Evolutionary conservation across 495 filamentous ascomycete genomes (phyloP), one percentile per base, ranked within the genome.

Genomic region (Aspergillus mulundensis): DNA sequence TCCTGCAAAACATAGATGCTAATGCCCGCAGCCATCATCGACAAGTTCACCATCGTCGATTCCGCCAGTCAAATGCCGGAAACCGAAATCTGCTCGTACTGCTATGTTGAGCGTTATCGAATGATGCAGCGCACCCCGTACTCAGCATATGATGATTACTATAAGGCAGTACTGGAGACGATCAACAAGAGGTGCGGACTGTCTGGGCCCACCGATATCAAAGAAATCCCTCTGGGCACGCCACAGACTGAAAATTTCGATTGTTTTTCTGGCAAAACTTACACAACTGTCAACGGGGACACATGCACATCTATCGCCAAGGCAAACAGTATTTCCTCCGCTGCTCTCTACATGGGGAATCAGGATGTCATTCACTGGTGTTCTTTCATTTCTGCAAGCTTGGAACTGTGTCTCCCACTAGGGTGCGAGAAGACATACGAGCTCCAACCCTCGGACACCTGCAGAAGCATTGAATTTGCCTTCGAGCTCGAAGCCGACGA

Each of bases 271-370:
- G 23, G 1, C 11, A 20, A 15, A 7, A 50, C 16, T 23, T 11
- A 21, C 18, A 19, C 18, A 6, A 38, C 19, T 14, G 1, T 7
- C 3, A 18, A 15, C 18, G 20, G 15, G 0, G 47, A 71, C 44
- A 67, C 54, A 6, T 71, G 65, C 53, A 39, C 57, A 16, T 56
- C 50, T 1, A 65, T 71, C 48, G 32, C 32, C 5, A 10, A 36
- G 32, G 60, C 68, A 11, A 51, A 66, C 52, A 50, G 18, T n/a
- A 50, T 71, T 7, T 59, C 62, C 7, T 62, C 62, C 6, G 66
- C 62, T 3, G 46, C 57, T 4, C 59, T 70, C 16, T 57, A 55
- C 47, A 55, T 50, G n/a, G 53, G 55, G 0, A 63, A 62, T 32
- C 34, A 30, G 7, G 25, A 53, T 23, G 8, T 56, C 0, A 36